Conservation (phyloP, 1,284 basidiomycete genomes). For the Ustilago sp. region DNA sequence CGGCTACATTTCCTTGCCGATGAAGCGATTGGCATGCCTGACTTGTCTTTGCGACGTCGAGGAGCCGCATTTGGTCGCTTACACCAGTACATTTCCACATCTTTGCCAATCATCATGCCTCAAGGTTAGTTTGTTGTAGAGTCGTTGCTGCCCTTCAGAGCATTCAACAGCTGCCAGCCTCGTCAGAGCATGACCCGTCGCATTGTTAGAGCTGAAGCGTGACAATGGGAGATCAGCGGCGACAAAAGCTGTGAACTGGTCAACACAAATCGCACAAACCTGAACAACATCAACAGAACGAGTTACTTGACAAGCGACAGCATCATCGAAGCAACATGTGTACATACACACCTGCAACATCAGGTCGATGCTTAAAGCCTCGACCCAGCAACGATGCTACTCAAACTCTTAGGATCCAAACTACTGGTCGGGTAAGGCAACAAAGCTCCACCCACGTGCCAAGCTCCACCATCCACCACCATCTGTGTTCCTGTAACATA, state of each 20-base stretch:
- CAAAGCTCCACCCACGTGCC: constrained; percentile 59
- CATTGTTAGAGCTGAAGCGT: too few relatives aligned
- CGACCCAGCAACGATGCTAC: constrained; percentile 51
- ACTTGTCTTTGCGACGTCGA: not conserved
- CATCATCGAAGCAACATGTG: too few relatives aligned
- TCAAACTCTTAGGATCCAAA: constrained; percentile 58
- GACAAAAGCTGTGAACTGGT: too few relatives aligned
- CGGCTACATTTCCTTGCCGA: not conserved
- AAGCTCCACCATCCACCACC: constrained; percentile 59
- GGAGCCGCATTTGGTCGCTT: not conserved
- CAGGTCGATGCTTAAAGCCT: constrained; percentile 17
- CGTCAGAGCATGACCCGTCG: too few relatives aligned
- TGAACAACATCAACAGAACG: too few relatives aligned
- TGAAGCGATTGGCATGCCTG: not conserved
- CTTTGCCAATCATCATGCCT: too few relatives aligned
- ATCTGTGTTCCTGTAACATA: constrained; percentile 78
- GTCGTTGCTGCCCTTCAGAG: too few relatives aligned
- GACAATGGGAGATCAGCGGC: too few relatives aligned
- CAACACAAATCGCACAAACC: too few relatives aligned
- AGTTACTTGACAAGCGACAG: too few relatives aligned
- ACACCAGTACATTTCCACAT: not conserved
- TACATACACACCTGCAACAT: not conserved
- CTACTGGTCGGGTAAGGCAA: constrained; percentile 63
- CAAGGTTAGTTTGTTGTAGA: too few relatives aligned
- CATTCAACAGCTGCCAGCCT: too few relatives aligned